Conservation (phyloP, 2,329 filamentous ascomycete species). For the Colletotrichum spaethianum region DNA sequence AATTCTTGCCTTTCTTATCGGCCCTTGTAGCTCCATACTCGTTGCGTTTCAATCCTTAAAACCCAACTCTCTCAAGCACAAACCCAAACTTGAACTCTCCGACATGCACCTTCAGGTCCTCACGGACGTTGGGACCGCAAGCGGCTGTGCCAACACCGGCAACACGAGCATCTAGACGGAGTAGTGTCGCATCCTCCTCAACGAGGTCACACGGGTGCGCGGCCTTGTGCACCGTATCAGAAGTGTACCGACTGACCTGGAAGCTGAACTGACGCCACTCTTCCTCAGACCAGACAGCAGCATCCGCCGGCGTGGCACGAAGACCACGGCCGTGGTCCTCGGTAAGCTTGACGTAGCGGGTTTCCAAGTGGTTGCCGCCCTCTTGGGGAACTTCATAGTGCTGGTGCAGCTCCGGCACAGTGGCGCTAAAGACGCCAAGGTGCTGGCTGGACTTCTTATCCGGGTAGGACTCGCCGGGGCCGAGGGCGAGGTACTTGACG, state of each 20-base stretch:
- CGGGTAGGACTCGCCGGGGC: slow-evolving; percentile 74
- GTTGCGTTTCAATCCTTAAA: slow-evolving; percentile 9
- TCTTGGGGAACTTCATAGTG: slow-evolving; percentile 79
- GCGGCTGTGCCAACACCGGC: slow-evolving; percentile 65
- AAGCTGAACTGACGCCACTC: slow-evolving; percentile 64
- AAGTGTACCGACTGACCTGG: slow-evolving; percentile 67
- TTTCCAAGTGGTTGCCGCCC: slow-evolving; percentile 74
- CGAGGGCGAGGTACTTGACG: slow-evolving; percentile 73
- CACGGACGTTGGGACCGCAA: slow-evolving; percentile 63
- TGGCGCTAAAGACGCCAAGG: slow-evolving; percentile 62
- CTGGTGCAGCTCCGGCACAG: slow-evolving; percentile 66
- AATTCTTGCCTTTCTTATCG: not conserved
- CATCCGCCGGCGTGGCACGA: slow-evolving; percentile 45
- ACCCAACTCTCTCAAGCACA: slow-evolving; percentile 51
- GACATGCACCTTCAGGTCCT: slow-evolving; percentile 59
- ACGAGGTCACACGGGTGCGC: slow-evolving; percentile 75
- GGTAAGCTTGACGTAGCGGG: slow-evolving; percentile 66
- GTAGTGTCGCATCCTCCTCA: slow-evolving; percentile 60
- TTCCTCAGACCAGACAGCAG: slow-evolving; percentile 52
- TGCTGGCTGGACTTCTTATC: slow-evolving; percentile 72
- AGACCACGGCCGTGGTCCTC: slow-evolving; percentile 49
- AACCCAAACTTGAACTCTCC: slow-evolving; percentile 60
- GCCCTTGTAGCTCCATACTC: not conserved
- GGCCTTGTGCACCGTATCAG: slow-evolving; percentile 68
- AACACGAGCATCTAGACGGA: slow-evolving; percentile 62